Evolutionary conservation across 2,329 filamentous ascomycete genomes (phyloP), one percentile per base, ranked within the genome.

Genomic region (Penicillium fuscoglaucum): DNA sequence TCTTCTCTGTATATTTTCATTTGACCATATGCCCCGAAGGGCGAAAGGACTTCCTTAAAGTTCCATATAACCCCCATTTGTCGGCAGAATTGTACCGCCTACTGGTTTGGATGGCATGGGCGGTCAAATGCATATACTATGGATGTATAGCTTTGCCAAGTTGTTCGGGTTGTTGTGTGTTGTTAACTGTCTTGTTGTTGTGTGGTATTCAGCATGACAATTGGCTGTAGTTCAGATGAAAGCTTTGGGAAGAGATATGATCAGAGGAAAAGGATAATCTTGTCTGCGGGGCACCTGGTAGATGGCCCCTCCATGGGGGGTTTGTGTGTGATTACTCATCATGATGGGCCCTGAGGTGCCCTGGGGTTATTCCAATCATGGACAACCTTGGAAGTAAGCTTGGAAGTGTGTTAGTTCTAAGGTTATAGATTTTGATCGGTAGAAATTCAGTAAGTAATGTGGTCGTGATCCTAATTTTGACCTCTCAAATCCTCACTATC

Each of bases 1-100:
- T 88, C 84, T 88, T 88, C 85, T 88, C 84, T 87, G 83, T 86
- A 85, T 85, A 82, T 82, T 84, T 84, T 83, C 82, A 85, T 82
- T 83, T 85, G 82, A 85, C 83, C 82, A 84, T 82, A 83, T 83
- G 78, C 63, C 75, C 77, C 76, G 72, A 77, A 79, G 75, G 77
- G 74, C 70, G 28, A 45, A 52, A 13, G 1, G 3, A 8, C 0
- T 4, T 31, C 37, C 49, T 43, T 52, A 44, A 44, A 52, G 49
- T 52, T 52, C 15, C 4, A 24, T 24, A 52, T 33, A 52, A 33
- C 28, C 2, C 15, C 13, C 1, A 1, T 13, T 24, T n/a, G 0
- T 0, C 0, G 28, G 49, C 49, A 52, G 39, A 31, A 33, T 13
- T 7, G 6, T 31, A 44, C 49, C 49, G 49, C 49, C 37, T 52